Evolutionary conservation across 1,139 yeast genomes (phyloP).

Genomic region (Lipomyces yarrowii): DNA sequence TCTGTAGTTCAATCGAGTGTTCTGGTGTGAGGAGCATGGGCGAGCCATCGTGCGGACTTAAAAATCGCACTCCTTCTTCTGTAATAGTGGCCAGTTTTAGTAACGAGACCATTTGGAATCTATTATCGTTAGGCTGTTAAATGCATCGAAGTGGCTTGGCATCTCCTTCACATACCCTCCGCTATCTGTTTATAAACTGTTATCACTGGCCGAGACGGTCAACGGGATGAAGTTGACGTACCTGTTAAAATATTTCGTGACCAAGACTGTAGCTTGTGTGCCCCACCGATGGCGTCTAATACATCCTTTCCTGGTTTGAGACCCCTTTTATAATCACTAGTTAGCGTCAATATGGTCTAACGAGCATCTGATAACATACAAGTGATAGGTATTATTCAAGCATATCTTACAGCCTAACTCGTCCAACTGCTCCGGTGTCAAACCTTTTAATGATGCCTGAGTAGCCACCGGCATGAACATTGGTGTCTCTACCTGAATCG

Average conservation of each 20-base stretch:
- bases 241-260: constrained; percentile 45
- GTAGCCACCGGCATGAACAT: constrained; percentile 55
- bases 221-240: not conserved
- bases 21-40: constrained; percentile 53
- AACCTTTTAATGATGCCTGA: constrained; percentile 51
- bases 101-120: constrained; percentile 51
- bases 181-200: constrained; percentile 40
- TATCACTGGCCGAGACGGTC: not conserved
- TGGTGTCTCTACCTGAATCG: constrained; percentile 45
- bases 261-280: constrained; percentile 50
- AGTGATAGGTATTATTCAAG: constrained; percentile 49
- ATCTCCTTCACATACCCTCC: constrained; percentile 42
- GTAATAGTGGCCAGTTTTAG: constrained; percentile 50
- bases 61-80: constrained; percentile 50
- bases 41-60: constrained; percentile 51
- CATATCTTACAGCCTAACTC: constrained; percentile 48
- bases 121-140: not conserved
- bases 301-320: constrained; percentile 50
- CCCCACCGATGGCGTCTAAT: constrained; percentile 49
- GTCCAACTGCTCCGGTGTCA: constrained; percentile 48
- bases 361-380: constrained; percentile 29
- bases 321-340: constrained; percentile 36
- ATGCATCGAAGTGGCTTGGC: no score
- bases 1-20: constrained; percentile 50
- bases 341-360: not conserved